These are phyloP conservation scores for Cytidiella melzeri DNA, from an alignment of 768 basidiomycete species.

Conservation along the genomic window DNA sequence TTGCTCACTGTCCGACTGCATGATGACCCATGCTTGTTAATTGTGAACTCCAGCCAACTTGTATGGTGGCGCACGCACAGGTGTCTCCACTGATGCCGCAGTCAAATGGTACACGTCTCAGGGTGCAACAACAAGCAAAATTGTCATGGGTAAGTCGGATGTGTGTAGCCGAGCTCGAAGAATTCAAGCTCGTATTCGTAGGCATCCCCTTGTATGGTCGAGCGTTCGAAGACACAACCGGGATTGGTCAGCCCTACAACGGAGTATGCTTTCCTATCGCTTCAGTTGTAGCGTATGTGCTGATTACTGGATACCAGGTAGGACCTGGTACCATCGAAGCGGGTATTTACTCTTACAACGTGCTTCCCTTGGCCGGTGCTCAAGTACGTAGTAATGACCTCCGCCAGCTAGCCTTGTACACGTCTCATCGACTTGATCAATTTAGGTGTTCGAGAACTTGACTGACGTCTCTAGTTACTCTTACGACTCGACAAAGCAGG, in stretches of 20 bases:
- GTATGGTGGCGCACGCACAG: conserved; percentile 57
- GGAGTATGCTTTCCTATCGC: conserved; percentile 39
- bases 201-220: conserved; percentile 80
- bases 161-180: not conserved
- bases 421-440: too few relatives aligned
- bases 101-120: conserved; percentile 51
- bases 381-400: too few relatives aligned
- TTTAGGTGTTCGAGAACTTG: conserved; percentile 55
- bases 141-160: conserved; percentile 48
- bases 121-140: conserved; percentile 61
- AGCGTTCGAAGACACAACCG: conserved; percentile 64
- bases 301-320: conserved; percentile 33
- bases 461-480: conserved; percentile 72
- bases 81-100: conserved; percentile 62
- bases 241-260: conserved; percentile 60
- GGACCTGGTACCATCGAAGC: conserved; percentile 68
- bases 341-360: conserved; percentile 74
- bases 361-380: conserved; percentile 48
- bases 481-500: conserved; percentile 59
- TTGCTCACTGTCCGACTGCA: not conserved
- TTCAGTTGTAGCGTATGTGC: not conserved
- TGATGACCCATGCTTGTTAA: not conserved
- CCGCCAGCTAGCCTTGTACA: too few relatives aligned
- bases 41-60: conserved; percentile 42
- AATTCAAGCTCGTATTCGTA: conserved; percentile 1